phyloP scores from a whole-genome alignment of 1,139 yeast genomes.

The Scheffersomyces parashehatae region DNA sequence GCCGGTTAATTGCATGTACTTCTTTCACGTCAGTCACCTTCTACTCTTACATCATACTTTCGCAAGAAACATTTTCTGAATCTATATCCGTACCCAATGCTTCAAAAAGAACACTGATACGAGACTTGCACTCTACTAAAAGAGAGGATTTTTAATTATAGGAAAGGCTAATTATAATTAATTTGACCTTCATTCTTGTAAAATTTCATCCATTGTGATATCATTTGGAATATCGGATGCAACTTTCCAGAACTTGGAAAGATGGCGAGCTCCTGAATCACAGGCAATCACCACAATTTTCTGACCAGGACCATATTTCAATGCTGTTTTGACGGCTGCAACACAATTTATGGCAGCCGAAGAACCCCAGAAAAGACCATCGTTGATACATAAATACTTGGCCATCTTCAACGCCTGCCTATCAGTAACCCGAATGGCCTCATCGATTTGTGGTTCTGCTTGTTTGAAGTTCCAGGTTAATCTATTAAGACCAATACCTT shows the following conservation, averaged over 20 bases:
- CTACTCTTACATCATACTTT: too few relatives aligned
- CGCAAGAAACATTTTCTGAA: too few relatives aligned
- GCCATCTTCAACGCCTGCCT: slow-evolving; percentile 88
- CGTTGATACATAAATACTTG: slow-evolving; percentile 71
- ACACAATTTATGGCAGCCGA: slow-evolving; percentile 93
- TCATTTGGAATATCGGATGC: slow-evolving; percentile 43
- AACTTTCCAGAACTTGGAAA: slow-evolving; percentile 87
- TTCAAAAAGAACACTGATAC: not conserved
- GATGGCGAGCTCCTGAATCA: slow-evolving; percentile 87
- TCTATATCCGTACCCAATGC: not conserved
- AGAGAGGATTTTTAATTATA: too few relatives aligned
- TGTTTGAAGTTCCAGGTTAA: slow-evolving; percentile 76
- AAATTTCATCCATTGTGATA: slow-evolving; percentile 32
- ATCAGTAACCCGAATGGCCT: slow-evolving; percentile 77
- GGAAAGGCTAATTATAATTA: not conserved
- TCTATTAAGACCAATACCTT: slow-evolving; percentile 90
- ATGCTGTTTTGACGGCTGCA: slow-evolving; percentile 75
- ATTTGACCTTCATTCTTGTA: slow-evolving; percentile 6
- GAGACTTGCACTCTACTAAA: too few relatives aligned
- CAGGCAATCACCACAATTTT: slow-evolving; percentile 86
- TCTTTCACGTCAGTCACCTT: too few relatives aligned
- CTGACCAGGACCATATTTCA: slow-evolving; percentile 59
- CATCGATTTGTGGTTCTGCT: slow-evolving; percentile 73
- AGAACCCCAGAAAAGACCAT: slow-evolving; percentile 89
- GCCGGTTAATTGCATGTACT: too few relatives aligned